A percentile compares a stretch with the other conserved stretches of the same genome.
Conservation (phyloP, 106 monocot genomes). For the Dioscorea alata region DNA sequence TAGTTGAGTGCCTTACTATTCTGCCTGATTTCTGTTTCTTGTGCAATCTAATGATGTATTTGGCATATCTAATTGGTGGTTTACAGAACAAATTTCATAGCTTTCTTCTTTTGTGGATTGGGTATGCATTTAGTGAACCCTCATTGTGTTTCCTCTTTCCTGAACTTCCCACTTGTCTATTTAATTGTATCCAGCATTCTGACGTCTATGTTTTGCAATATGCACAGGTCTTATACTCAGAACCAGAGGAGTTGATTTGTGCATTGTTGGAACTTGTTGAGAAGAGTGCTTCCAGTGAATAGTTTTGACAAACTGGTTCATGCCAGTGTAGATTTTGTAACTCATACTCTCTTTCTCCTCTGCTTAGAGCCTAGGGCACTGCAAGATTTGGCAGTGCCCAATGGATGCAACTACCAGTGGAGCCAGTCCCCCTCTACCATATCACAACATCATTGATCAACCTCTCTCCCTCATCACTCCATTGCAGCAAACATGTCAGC, state of each 20-base stretch:
- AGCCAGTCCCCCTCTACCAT: conserved; percentile 62
- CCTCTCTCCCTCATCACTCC: conserved; percentile 65
- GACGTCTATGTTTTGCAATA: not conserved
- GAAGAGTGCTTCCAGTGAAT: not conserved
- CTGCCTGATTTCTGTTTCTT: too few relatives aligned
- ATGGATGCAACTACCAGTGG: conserved; percentile 89
- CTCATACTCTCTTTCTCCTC: not conserved
- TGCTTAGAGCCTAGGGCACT: conserved; percentile 3
- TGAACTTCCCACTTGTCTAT: not conserved
- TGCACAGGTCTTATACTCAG: not conserved
- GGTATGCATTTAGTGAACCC: too few relatives aligned
- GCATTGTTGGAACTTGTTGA: not conserved
- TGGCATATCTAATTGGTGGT: too few relatives aligned
- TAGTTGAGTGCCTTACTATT: too few relatives aligned
- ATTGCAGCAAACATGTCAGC: conserved; percentile 64
- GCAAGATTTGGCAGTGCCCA: conserved; percentile 31
- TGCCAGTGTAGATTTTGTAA: not conserved
- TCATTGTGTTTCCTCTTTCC: not conserved
- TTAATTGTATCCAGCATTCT: not conserved
- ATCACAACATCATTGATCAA: conserved; percentile 68
- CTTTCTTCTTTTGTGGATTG: too few relatives aligned
- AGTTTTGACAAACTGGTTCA: not conserved
- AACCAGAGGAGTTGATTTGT: not conserved
- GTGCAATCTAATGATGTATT: too few relatives aligned
- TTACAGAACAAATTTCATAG: too few relatives aligned